These are phyloP conservation scores for Nepenthes alata DNA, from an alignment of 179 eudicot genomes.

Conservation along the genomic window DNA sequence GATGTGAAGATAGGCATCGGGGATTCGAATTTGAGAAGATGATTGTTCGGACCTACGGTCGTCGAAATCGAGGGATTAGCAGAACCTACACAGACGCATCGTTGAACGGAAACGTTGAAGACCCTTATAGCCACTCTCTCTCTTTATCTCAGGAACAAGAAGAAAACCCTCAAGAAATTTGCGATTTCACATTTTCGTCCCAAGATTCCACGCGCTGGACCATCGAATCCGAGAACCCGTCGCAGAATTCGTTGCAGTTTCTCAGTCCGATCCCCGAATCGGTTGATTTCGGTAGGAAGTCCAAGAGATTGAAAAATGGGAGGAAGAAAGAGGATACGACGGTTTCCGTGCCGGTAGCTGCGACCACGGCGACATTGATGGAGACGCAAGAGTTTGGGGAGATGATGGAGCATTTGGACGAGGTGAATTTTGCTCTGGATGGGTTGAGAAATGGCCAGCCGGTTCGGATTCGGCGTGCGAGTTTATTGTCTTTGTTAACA, in stretches of 20 bases:
- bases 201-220: constrained; percentile 54
- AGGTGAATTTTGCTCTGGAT: constrained; percentile 80
- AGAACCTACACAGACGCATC: constrained; percentile 24
- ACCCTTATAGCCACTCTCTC: constrained; percentile 23
- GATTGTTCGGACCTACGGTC: constrained; percentile 70
- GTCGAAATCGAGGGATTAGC: constrained; percentile 38
- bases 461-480: constrained; percentile 50
- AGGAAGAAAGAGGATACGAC: constrained; percentile 19
- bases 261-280: constrained; percentile 16
- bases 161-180: constrained; percentile 37
- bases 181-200: constrained; percentile 41
- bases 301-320: constrained; percentile 34
- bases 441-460: constrained; percentile 62
- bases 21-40: constrained; percentile 16
- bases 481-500: constrained; percentile 61
- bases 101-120: constrained; percentile 23
- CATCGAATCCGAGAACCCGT: constrained; percentile 26
- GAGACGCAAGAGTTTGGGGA: constrained; percentile 93
- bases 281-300: constrained; percentile 9
- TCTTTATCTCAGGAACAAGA: constrained; percentile 26
- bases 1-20: background rate
- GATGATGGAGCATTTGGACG: constrained; percentile 93
- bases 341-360: background rate
- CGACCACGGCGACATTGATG: constrained; percentile 51
- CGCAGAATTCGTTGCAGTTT: constrained; percentile 28